These are phyloP conservation scores for Ceratocystis papillata DNA, from an alignment of 2,329 filamentous ascomycete genomes.

Conservation along the genomic window DNA sequence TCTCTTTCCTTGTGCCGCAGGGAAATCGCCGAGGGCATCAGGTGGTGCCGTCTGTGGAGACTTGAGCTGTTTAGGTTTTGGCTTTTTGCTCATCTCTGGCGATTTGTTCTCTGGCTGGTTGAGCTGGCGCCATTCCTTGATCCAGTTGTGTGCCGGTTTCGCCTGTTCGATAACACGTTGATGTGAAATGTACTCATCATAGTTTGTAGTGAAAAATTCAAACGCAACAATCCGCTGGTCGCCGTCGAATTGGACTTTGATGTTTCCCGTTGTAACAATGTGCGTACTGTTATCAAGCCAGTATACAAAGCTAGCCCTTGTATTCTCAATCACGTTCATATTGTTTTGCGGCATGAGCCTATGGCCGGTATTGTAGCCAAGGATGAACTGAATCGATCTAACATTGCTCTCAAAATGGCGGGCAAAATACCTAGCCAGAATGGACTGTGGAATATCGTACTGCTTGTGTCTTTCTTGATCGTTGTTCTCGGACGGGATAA, in stretches of 20 bases:
- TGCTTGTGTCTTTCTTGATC: conserved; percentile 58
- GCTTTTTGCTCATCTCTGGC: conserved; percentile 58
- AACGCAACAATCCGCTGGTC: conserved; percentile 74
- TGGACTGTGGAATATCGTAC: conserved; percentile 75
- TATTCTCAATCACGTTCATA: conserved; percentile 63
- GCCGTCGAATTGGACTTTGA: conserved; percentile 69
- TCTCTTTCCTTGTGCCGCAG: conserved; percentile 45
- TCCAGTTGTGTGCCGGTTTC: conserved; percentile 51
- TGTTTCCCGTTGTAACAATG: conserved; percentile 64
- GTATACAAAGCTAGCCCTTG: conserved; percentile 70
- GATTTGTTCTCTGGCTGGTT: conserved; percentile 46
- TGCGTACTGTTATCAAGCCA: conserved; percentile 79
- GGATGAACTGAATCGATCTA: conserved; percentile 70
- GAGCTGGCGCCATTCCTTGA: conserved; percentile 53
- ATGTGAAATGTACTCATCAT: conserved; percentile 76
- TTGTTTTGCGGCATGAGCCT: conserved; percentile 46
- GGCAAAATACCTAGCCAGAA: conserved; percentile 77
- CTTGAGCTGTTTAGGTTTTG: conserved; percentile 48
- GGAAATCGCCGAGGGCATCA: conserved; percentile 47
- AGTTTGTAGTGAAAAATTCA: conserved; percentile 63
- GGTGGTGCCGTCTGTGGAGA: conserved; percentile 49
- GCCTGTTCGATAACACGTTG: conserved; percentile 51
- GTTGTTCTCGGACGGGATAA: conserved; percentile 47
- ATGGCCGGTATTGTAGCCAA: conserved; percentile 50
- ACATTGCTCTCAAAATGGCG: conserved; percentile 83